These are phyloP conservation scores for Hypoxylon lienhwacheense DNA, from an alignment of 495 filamentous ascomycete genomes.

Conservation along the genomic window DNA sequence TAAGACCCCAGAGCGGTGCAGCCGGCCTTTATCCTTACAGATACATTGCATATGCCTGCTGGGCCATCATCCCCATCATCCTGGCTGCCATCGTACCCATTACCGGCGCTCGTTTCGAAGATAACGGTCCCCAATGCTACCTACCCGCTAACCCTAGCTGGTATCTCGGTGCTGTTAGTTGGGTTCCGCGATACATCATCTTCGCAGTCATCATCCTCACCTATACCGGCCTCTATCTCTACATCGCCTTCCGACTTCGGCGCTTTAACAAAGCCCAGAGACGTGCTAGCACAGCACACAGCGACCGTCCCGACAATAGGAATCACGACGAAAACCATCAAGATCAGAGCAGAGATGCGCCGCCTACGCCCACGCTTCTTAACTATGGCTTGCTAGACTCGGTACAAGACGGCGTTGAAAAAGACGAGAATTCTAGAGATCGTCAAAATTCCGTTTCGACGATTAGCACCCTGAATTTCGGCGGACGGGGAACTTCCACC, in stretches of 20 bases:
- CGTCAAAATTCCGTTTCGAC: slow-evolving; percentile 40
- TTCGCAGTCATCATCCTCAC: slow-evolving; percentile 61
- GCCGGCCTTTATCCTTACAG: slow-evolving; percentile 67
- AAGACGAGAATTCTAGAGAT: slow-evolving; percentile 22
- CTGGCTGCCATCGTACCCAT: slow-evolving; percentile 66
- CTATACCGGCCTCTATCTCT: slow-evolving; percentile 68
- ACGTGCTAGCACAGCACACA: slow-evolving; percentile 29
- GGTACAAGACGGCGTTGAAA: slow-evolving; percentile 32
- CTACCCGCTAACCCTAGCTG: slow-evolving; percentile 64
- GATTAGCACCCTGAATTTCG: slow-evolving; percentile 30
- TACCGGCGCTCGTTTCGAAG: slow-evolving; percentile 55
- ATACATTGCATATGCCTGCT: slow-evolving; percentile 55
- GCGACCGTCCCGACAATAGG: not conserved
- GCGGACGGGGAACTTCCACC: slow-evolving; percentile 3
- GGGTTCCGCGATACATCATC: slow-evolving; percentile 73
- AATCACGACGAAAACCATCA: slow-evolving; percentile 10
- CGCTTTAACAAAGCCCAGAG: slow-evolving; percentile 36
- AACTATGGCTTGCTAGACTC: slow-evolving; percentile 48
- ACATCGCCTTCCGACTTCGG: slow-evolving; percentile 49
- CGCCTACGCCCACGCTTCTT: slow-evolving; percentile 43
- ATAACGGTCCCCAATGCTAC: slow-evolving; percentile 66
- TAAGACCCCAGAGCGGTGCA: slow-evolving; percentile 52
- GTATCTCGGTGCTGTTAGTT: slow-evolving; percentile 66
- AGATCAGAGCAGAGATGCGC: slow-evolving; percentile 25
- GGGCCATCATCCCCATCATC: slow-evolving; percentile 58